A percentile compares a stretch with the other conserved stretches of the same genome.
phyloP scores from a whole-genome alignment of 2,329 filamentous ascomycete genomes.

The Nemania serpens region DNA sequence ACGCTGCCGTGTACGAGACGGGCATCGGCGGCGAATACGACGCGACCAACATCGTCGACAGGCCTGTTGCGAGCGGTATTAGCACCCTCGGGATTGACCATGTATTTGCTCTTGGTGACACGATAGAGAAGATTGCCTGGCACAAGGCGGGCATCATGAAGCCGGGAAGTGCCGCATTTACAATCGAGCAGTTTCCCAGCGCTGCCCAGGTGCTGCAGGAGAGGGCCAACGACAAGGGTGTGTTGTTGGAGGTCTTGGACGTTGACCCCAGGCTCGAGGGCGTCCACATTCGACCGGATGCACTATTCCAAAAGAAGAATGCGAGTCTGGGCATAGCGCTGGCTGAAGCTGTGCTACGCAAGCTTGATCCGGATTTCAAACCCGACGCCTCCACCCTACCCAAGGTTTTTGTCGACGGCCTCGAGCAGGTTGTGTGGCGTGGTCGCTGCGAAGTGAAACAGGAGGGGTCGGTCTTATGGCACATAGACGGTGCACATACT shows the following conservation, averaged over 20 bases:
- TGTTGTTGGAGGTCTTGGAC: conserved; percentile 51
- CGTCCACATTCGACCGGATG: conserved; percentile 57
- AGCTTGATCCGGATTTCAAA: conserved; percentile 46
- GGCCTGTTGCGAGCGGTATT: conserved; percentile 63
- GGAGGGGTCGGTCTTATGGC: conserved; percentile 70
- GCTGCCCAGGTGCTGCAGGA: conserved; percentile 52
- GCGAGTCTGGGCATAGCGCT: conserved; percentile 54
- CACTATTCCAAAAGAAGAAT: conserved; percentile 64
- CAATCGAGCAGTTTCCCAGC: conserved; percentile 55
- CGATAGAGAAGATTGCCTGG: conserved; percentile 71
- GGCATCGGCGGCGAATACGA: conserved; percentile 72
- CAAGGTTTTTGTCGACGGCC: conserved; percentile 68
- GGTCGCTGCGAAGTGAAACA: conserved; percentile 73
- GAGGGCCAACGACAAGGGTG: conserved; percentile 59
- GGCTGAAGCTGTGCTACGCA: conserved; percentile 54
- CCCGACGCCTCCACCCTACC: conserved; percentile 51
- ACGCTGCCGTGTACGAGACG: conserved; percentile 68
- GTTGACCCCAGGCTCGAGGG: conserved; percentile 51
- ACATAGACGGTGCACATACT: conserved; percentile 93
- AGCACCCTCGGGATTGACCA: conserved; percentile 73
- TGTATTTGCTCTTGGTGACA: conserved; percentile 64
- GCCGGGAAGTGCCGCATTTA: conserved; percentile 60
- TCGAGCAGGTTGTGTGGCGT: conserved; percentile 76
- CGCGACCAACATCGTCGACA: conserved; percentile 67
- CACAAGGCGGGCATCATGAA: conserved; percentile 77